Conservation (phyloP, 352 stramenopile species). For the Pythium rishiriense region DNA sequence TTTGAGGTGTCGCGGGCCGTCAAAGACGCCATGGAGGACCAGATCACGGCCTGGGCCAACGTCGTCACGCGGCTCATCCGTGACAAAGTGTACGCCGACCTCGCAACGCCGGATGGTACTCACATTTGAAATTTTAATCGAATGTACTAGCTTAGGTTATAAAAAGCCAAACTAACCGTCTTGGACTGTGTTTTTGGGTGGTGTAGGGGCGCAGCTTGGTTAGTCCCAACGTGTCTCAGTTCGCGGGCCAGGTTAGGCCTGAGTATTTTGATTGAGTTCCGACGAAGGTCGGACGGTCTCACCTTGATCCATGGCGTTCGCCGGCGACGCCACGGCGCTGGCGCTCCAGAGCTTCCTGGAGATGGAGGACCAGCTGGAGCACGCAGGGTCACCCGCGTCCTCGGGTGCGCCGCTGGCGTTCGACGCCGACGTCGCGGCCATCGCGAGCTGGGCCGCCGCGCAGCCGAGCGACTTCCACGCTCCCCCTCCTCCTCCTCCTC, state of each 20-base stretch:
- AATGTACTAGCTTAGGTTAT: background rate
- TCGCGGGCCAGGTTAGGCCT: too few relatives aligned
- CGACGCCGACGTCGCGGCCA: slow-evolving; percentile 17
- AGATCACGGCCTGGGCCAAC: slow-evolving; percentile 10
- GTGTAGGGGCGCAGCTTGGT: too few relatives aligned
- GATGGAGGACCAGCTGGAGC: slow-evolving; percentile 12
- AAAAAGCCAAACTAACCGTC: too few relatives aligned
- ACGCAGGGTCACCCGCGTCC: background rate
- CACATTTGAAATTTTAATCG: background rate
- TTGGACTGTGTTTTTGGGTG: too few relatives aligned
- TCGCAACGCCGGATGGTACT: background rate
- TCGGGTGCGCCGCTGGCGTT: background rate
- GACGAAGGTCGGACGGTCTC: background rate
- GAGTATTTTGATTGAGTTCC: background rate
- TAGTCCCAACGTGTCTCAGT: too few relatives aligned
- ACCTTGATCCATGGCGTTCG: slow-evolving; percentile 1
- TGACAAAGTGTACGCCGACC: slow-evolving; percentile 14
- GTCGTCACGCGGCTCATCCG: slow-evolving; percentile 10
- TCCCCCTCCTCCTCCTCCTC: too few relatives aligned
- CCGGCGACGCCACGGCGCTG: background rate
- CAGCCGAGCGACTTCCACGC: background rate
- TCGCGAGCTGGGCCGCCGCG: slow-evolving; percentile 20
- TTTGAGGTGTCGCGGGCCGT: slow-evolving; percentile 2
- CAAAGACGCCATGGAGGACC: slow-evolving; percentile 13
- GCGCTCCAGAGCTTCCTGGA: slow-evolving; percentile 6